Base-by-base conservation (phyloP, 331 rosid species). In the Spiraea crenata region DNA sequence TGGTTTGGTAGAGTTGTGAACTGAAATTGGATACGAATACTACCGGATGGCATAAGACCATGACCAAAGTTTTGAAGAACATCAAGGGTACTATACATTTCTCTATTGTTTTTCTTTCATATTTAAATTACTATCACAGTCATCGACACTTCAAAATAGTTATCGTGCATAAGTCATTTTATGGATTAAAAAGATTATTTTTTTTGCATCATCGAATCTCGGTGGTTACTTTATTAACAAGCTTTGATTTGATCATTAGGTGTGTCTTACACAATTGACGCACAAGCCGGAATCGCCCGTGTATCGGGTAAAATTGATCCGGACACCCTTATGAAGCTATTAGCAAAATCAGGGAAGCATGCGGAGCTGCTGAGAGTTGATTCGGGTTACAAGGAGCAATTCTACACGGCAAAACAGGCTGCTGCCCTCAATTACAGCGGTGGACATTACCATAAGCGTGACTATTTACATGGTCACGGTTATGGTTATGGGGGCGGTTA, bases 41-140 rank as follows among this genome's bases (percentile, higher is more conserved):
- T 15, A 16, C 39, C 8, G 72, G 76, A 52, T 79, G 76, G 82
- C 75, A 79, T 34, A 74, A 55, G 62, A 79, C 79, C 55, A 35
- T 79, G 52, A 68, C 48, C 49, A 74, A 48, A 56, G 72, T 63
- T 59, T 9, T 35, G 15, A 63, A 11, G 4, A 34, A 66, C 1
- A 56, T 62, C 46, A 76, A 55, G 54, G 83, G 79, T 74, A 51
- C 5, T 19, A 42, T 5, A 66, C 5, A 3, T 65, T 11, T 40
- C 7, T 20, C 46, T 25, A 42, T 42, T 42, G 9, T 42, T 42
- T 42, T 25, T 2, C 31, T 25, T 25, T 2, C 1, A 25, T 25
- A 25, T 25, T 25, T 25, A 25, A 25, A 25, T 25, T 25, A 25
- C 31, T 1, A 25, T 25, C 31, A 25, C 31, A 25, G 31, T 25